Base-by-base conservation (phyloP, 192 early-diverging fungal species). In the Lobosporangium transversale region DNA sequence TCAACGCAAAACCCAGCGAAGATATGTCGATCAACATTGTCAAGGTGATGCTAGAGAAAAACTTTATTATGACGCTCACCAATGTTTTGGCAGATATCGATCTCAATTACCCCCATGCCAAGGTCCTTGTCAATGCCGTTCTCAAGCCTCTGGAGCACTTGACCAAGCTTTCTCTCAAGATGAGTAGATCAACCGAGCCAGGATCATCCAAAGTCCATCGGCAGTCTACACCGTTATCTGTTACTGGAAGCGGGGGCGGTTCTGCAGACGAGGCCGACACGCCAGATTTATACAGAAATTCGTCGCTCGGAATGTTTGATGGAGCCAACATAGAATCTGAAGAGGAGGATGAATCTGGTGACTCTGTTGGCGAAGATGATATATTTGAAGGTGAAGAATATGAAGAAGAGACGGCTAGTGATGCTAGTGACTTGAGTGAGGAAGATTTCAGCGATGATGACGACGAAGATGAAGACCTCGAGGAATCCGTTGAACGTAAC, bases 111-210 rank as follows among this genome's bases (percentile, higher is more conserved):
- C 97, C 97, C 9, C 82, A 87, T 42, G 86, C 93, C 30, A 91
- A 87, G 45, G 80, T 82, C 17, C 85, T 98, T 29, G 86, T 97
- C 14, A 89, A 80, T 27, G 73, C 90, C 5, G 83, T 99, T 54
- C 61, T 98, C 50, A 92, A 93, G 47, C 97, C 96, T 7, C 84
- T 98, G 42, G 96, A 97, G 71, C 86, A 88, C 29, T 81, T 99
- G 59, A 91, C 96, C 15, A 94, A 95, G 68, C 67, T 93, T 4
- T 95, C 97, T 17, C 91, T 95, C 54, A 93, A 91, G 73, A 84
- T 96, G 43, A 93, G 92, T 36, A 89, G 87, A 32, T 84, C 87
- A n/a, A 78, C 84, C 0, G 89, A 90, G 43, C 78, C 83, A 53
- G 24, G 85, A 79, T 58, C 71, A 30, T 59, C 76, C 24, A 67